Evolutionary conservation across 1,284 basidiomycete genomes (phyloP).

Genomic region (Fomitopsis palustris): DNA sequence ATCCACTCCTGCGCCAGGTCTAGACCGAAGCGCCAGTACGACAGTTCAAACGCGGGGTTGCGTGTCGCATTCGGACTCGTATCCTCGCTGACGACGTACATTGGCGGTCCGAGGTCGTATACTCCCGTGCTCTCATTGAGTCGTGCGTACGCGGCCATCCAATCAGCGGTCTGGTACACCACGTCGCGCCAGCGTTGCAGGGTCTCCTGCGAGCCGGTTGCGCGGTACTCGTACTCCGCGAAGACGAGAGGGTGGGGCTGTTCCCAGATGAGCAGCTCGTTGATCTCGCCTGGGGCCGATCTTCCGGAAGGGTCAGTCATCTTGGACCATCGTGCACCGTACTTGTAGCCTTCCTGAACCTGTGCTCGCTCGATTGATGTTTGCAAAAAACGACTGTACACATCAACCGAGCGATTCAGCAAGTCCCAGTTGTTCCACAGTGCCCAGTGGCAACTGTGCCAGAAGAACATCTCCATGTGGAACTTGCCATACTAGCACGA

Average conservation of each 20-base stretch:
- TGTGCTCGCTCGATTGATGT: slow-evolving; percentile 44
- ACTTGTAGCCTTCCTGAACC: slow-evolving; percentile 46
- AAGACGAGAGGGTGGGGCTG: slow-evolving; percentile 58
- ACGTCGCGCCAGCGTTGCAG: slow-evolving; percentile 49
- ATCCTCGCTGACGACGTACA: slow-evolving; percentile 57
- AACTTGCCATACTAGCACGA: slow-evolving; percentile 46
- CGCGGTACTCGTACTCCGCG: slow-evolving; percentile 54
- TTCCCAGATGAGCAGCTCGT: slow-evolving; percentile 61
- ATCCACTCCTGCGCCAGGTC: slow-evolving; percentile 48
- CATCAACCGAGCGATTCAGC: slow-evolving; percentile 38
- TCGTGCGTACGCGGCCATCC: slow-evolving; percentile 57
- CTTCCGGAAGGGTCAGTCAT: slow-evolving; percentile 61
- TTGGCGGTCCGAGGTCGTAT: slow-evolving; percentile 56
- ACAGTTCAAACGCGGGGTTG: slow-evolving; percentile 56
- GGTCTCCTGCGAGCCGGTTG: slow-evolving; percentile 35
- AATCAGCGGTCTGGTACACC: slow-evolving; percentile 51
- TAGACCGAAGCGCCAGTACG: slow-evolving; percentile 55
- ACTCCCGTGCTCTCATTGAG: slow-evolving; percentile 42
- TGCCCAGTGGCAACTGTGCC: slow-evolving; percentile 59
- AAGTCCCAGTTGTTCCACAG: slow-evolving; percentile 60
- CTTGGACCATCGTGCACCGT: slow-evolving; percentile 59
- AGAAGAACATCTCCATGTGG: slow-evolving; percentile 63
- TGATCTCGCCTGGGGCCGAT: slow-evolving; percentile 56
- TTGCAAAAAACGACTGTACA: slow-evolving; percentile 47
- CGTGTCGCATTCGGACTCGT: slow-evolving; percentile 49